These are phyloP conservation scores for Candida khao-thaluensis DNA, from an alignment of 805 yeast species.

Conservation along the genomic window DNA sequence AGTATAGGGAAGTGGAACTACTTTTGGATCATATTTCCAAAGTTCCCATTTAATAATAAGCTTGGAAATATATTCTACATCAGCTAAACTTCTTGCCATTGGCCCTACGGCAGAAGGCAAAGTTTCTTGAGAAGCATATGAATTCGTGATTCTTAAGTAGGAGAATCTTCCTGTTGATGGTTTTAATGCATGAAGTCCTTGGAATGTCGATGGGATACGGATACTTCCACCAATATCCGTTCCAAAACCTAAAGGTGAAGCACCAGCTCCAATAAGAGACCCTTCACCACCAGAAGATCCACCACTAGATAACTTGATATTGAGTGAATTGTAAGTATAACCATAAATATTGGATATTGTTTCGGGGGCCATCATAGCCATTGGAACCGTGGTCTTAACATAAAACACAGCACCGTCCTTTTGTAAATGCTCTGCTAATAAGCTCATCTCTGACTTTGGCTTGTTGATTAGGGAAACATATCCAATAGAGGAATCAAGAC, in stretches of 20 bases:
- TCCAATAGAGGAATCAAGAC: conserved; percentile 20
- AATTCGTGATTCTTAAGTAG: conserved; percentile 16
- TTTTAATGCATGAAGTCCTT: conserved; percentile 24
- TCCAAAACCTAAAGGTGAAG: conserved; percentile 23
- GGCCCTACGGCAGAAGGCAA: conserved; percentile 35
- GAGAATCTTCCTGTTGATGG: conserved; percentile 22
- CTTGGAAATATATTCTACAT: conserved; percentile 47
- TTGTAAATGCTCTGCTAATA: conserved; percentile 12
- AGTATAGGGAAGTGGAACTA: conserved; percentile 13
- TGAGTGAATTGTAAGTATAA: conserved; percentile 21
- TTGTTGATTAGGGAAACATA: conserved; percentile 16
- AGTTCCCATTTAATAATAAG: conserved; percentile 48
- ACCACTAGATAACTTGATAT: conserved; percentile 21
- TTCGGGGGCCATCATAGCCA: conserved; percentile 24
- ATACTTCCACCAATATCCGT: conserved; percentile 28
- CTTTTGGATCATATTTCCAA: conserved; percentile 50
- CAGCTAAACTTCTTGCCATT: conserved; percentile 32
- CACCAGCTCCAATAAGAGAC: conserved; percentile 20
- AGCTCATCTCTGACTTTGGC: conserved; percentile 9
- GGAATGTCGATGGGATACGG: conserved; percentile 22
- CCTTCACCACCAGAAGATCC: conserved; percentile 30
- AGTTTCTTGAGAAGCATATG: conserved; percentile 22
- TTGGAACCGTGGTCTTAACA: conserved; percentile 24
- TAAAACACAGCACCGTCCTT: conserved; percentile 21
- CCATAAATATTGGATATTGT: conserved; percentile 21